A percentile compares a stretch with the other conserved stretches of the same genome.
These are phyloP conservation scores for Macadamia integrifolia DNA, from an alignment of 164 flowering plant genomes.

Conservation along the genomic window DNA sequence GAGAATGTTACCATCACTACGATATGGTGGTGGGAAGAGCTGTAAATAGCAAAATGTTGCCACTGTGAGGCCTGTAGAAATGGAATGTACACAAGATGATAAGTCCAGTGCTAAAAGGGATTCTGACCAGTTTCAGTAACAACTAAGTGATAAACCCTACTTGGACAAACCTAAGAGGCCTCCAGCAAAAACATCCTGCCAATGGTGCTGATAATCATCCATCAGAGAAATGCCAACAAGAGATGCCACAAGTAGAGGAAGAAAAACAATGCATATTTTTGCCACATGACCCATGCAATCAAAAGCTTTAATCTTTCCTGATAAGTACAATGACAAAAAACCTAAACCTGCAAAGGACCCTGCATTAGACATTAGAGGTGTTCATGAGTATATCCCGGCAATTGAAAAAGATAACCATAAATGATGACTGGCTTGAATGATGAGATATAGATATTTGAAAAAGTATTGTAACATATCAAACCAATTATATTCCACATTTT, in stretches of 20 bases:
- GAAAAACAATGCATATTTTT: constrained; percentile 65
- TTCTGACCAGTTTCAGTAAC: background rate
- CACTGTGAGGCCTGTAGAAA: constrained; percentile 50
- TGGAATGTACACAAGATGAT: background rate
- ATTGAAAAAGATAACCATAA: background rate
- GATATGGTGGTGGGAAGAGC: constrained; percentile 79
- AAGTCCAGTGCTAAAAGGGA: background rate
- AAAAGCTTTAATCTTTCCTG: constrained; percentile 72
- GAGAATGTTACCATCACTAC: constrained; percentile 43
- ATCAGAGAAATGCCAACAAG: constrained; percentile 79
- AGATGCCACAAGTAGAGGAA: constrained; percentile 65
- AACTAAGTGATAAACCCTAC: background rate
- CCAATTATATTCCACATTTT: background rate
- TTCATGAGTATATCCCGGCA: background rate
- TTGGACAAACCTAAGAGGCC: constrained; percentile 56
- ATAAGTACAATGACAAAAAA: constrained; percentile 66
- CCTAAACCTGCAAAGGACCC: constrained; percentile 94
- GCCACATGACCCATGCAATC: constrained; percentile 76
- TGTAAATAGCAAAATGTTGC: constrained; percentile 73
- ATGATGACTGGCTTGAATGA: too few species aligned
- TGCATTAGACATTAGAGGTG: constrained; percentile 20
- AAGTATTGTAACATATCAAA: background rate
- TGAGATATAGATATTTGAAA: too few species aligned
- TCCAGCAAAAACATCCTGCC: constrained; percentile 91
- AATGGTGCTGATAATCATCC: constrained; percentile 90